Percentiles rank a stretch among this genome's conserved stretches.
Evolutionary conservation across 2,329 filamentous ascomycete genomes (phyloP).

Genomic region (Fusarium cyanostomum): DNA sequence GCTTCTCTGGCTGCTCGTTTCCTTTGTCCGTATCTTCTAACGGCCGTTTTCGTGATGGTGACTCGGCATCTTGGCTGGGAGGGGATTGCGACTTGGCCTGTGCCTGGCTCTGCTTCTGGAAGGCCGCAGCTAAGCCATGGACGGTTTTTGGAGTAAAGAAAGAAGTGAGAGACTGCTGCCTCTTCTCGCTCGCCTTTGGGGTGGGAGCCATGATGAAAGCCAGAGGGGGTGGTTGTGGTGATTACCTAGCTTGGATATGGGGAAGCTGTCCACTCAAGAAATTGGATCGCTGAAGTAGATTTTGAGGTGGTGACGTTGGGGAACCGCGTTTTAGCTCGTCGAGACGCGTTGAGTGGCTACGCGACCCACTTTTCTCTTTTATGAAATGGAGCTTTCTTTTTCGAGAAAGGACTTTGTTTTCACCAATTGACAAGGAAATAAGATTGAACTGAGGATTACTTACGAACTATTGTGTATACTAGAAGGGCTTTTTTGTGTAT

Average conservation of each 20-base stretch:
- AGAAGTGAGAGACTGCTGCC: conserved; percentile 84
- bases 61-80: conserved; percentile 42
- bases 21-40: conserved; percentile 57
- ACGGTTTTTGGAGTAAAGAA: conserved; percentile 77
- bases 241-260: conserved; percentile 1
- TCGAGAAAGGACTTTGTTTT: neutral
- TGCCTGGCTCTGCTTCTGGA: conserved; percentile 46
- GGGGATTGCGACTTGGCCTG: conserved; percentile 39
- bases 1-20: conserved; percentile 52
- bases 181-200: conserved; percentile 62
- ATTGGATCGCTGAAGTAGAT: neutral
- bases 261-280: conserved; percentile 17
- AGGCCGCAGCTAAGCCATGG: conserved; percentile 55
- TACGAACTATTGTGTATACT: too few species aligned
- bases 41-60: conserved; percentile 59
- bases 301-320: conserved; percentile 37
- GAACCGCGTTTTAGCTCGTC: conserved; percentile 32
- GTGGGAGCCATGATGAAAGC: conserved; percentile 47
- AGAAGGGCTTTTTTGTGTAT: too few species aligned
- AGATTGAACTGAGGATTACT: too few species aligned
- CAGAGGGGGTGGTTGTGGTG: neutral
- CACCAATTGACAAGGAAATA: neutral
- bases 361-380: conserved; percentile 28
- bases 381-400: conserved; percentile 2
- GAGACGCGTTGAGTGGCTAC: conserved; percentile 44